Conservation (phyloP, 345 rosid genomes). For the Citrus mangshanensis region DNA sequence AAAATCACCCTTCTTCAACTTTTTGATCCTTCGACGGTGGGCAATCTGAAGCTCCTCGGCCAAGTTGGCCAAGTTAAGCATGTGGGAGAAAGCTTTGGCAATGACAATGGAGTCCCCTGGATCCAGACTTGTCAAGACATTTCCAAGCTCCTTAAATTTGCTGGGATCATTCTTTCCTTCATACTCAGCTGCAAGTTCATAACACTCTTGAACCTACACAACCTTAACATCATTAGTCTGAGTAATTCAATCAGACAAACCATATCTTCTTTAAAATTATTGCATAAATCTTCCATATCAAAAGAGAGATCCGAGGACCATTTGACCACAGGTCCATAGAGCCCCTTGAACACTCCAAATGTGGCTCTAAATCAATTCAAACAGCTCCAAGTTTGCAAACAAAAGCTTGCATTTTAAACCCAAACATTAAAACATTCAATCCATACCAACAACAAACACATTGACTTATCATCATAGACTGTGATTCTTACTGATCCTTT, state of each 20-base stretch:
- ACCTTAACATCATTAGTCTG: conserved; percentile 11
- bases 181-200: conserved; percentile 93
- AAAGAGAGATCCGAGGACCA: neutral
- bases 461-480: neutral
- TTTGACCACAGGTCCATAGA: neutral
- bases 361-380: conserved; percentile 1
- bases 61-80: conserved; percentile 97
- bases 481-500: neutral
- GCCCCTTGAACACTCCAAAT: neutral
- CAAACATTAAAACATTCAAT: neutral
- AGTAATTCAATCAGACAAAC: neutral
- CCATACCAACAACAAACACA: neutral
- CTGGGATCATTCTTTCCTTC: conserved; percentile 71
- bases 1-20: conserved; percentile 86
- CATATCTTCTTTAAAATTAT: conserved; percentile 1
- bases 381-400: neutral
- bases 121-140: conserved; percentile 79
- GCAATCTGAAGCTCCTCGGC: conserved; percentile 99
- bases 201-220: conserved; percentile 87
- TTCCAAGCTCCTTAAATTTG: conserved; percentile 91
- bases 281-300: neutral
- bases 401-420: neutral
- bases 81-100: conserved; percentile 86
- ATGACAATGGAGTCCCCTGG: conserved; percentile 94
- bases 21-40: conserved; percentile 70